Conservation (phyloP, 768 basidiomycete genomes). For the Paxillus involutus region DNA sequence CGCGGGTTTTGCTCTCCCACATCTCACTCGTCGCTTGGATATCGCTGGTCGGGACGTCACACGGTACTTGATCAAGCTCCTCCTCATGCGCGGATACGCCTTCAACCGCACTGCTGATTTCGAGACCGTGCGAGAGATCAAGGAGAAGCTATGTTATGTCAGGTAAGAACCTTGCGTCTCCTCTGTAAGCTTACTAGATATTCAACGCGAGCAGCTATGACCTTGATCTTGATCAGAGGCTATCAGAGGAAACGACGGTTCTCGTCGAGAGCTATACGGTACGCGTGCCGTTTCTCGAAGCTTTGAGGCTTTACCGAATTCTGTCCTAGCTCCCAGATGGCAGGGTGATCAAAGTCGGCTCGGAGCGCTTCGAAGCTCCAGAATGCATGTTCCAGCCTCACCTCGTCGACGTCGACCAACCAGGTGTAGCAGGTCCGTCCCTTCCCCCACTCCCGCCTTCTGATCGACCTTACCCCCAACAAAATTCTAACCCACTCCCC, state of each 20-base stretch:
- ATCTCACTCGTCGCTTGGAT: slow-evolving; percentile 90
- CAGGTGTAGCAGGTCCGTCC: slow-evolving; percentile 83
- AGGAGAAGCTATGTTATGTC: slow-evolving; percentile 98
- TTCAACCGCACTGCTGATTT: slow-evolving; percentile 99
- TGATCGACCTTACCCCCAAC: not conserved
- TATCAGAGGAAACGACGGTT: slow-evolving; percentile 95
- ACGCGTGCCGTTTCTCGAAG: slow-evolving; percentile 17
- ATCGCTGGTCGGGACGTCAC: slow-evolving; percentile 99
- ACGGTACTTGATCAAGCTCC: slow-evolving; percentile 97
- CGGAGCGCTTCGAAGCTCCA: slow-evolving; percentile 97
- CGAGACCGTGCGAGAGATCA: slow-evolving; percentile 98
- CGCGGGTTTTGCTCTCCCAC: slow-evolving; percentile 94
- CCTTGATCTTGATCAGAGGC: slow-evolving; percentile 89
- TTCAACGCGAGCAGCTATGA: slow-evolving; percentile 66
- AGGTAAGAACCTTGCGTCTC: slow-evolving; percentile 50
- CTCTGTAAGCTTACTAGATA: not conserved
- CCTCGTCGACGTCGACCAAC: slow-evolving; percentile 95
- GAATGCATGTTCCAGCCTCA: slow-evolving; percentile 99
- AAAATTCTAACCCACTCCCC: not conserved
- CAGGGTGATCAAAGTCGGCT: slow-evolving; percentile 94
- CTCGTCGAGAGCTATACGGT: slow-evolving; percentile 97
- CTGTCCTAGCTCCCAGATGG: slow-evolving; percentile 83
- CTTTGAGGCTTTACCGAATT: slow-evolving; percentile 6
- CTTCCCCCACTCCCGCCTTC: not conserved
- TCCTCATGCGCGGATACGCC: slow-evolving; percentile 99